These are phyloP conservation scores for Trichothecium roseum DNA, from an alignment of 2,329 filamentous ascomycete species.

Conservation along the genomic window DNA sequence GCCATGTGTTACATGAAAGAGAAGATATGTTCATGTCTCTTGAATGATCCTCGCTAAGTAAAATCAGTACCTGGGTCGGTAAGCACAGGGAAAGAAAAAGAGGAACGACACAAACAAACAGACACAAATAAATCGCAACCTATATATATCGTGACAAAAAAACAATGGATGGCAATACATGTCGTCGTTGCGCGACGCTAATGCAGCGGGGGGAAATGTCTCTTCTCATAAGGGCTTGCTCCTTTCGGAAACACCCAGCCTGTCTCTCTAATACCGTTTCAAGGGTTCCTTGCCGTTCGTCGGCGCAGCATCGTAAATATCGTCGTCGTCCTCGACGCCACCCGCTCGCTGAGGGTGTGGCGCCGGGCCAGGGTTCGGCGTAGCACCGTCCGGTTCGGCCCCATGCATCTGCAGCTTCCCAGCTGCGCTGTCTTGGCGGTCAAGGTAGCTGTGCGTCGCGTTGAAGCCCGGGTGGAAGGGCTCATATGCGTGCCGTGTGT, in stretches of 20 bases:
- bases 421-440: slow-evolving; percentile 28
- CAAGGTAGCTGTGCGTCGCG: slow-evolving; percentile 13
- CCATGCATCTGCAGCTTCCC: slow-evolving; percentile 32
- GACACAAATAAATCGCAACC: too few relatives aligned
- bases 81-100: too few relatives aligned
- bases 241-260: neutral
- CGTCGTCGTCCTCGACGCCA: slow-evolving; percentile 23
- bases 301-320: slow-evolving; percentile 28
- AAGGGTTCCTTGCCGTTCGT: slow-evolving; percentile 24
- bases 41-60: too few relatives aligned
- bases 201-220: neutral
- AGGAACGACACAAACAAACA: too few relatives aligned
- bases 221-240: neutral
- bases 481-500: slow-evolving; percentile 12
- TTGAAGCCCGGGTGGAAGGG: slow-evolving; percentile 28
- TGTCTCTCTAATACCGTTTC: slow-evolving; percentile 18
- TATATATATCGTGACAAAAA: slow-evolving; percentile 4
- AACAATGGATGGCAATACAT: slow-evolving; percentile 12
- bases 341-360: slow-evolving; percentile 9
- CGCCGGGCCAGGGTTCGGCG: slow-evolving; percentile 5
- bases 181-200: slow-evolving; percentile 7
- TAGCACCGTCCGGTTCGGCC: slow-evolving; percentile 13
- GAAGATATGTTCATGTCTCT: too few relatives aligned
- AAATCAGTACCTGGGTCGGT: too few relatives aligned
- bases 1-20: too few relatives aligned